Conservation (phyloP, 306 rosid genomes). For the Betula pendula region DNA sequence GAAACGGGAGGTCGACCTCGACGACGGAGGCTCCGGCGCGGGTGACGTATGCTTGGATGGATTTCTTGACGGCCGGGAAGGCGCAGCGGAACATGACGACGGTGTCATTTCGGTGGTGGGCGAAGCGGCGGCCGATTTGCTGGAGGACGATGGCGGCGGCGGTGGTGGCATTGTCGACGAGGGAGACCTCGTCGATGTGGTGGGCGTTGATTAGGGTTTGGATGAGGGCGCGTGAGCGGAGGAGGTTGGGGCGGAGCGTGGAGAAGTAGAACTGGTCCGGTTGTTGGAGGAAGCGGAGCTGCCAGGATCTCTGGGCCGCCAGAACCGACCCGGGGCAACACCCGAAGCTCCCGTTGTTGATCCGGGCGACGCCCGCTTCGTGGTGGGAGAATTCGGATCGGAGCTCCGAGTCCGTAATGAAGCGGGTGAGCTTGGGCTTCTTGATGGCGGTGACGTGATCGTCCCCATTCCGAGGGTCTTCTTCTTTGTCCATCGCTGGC, state of each 20-base stretch:
- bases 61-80: conserved; percentile 58
- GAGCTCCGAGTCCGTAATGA: conserved; percentile 34
- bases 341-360: conserved; percentile 73
- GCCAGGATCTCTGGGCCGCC: conserved; percentile 44
- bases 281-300: conserved; percentile 53
- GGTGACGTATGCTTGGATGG: conserved; percentile 53
- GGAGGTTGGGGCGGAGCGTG: conserved; percentile 36
- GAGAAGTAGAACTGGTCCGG: conserved; percentile 57
- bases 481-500: conserved; percentile 29
- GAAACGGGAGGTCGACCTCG: conserved; percentile 58
- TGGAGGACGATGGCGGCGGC: conserved; percentile 68
- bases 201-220: conserved; percentile 43
- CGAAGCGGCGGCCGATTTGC: conserved; percentile 38
- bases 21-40: conserved; percentile 45
- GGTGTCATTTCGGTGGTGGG: conserved; percentile 28
- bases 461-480: conserved; percentile 41
- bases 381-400: conserved; percentile 60
- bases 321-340: conserved; percentile 59
- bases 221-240: conserved; percentile 37
- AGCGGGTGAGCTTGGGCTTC: conserved; percentile 23
- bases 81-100: conserved; percentile 55
- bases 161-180: conserved; percentile 63
- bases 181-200: conserved; percentile 41
- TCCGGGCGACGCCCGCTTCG: conserved; percentile 37
- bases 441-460: conserved; percentile 26